Percentiles rank a stretch among this genome's conserved stretches.
Evolutionary conservation across 768 basidiomycete species (phyloP).

Genomic region (Crucibulum laeve): DNA sequence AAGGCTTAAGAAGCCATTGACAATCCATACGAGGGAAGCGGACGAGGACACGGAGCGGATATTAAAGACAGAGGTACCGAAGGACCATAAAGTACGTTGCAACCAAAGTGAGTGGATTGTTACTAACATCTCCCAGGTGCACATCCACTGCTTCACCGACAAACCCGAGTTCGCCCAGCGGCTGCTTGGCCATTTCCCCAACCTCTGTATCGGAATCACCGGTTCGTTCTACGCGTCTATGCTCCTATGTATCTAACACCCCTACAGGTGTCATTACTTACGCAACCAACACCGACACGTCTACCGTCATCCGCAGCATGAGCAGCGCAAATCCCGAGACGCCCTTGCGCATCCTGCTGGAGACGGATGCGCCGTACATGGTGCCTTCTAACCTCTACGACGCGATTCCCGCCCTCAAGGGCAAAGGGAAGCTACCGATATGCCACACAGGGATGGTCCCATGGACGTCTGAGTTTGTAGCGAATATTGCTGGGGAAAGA

Average conservation of each 20-base stretch:
- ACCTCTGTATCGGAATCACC: conserved; percentile 81
- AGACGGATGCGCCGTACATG: conserved; percentile 91
- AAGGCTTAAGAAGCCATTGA: conserved; percentile 67
- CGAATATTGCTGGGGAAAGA: conserved; percentile 35
- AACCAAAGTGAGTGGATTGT: neutral
- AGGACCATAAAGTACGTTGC: conserved; percentile 52
- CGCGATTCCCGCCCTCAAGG: conserved; percentile 47
- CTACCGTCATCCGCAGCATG: conserved; percentile 60
- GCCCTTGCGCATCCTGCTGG: conserved; percentile 55
- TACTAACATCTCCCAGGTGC: conserved; percentile 45
- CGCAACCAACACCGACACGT: conserved; percentile 67
- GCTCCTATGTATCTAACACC: neutral
- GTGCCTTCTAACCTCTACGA: conserved; percentile 70
- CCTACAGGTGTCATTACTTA: conserved; percentile 79
- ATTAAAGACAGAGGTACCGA: conserved; percentile 71
- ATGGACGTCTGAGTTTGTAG: conserved; percentile 78
- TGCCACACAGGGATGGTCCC: conserved; percentile 82
- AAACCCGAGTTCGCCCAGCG: conserved; percentile 68
- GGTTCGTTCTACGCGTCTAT: conserved; percentile 28
- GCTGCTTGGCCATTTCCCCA: conserved; percentile 72
- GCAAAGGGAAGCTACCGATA: conserved; percentile 58
- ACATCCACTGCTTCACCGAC: conserved; percentile 89
- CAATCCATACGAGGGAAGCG: conserved; percentile 85
- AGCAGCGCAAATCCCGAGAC: conserved; percentile 15
- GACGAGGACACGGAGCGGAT: conserved; percentile 80